Percentiles rank a stretch among this genome's conserved stretches.
Evolutionary conservation across 768 basidiomycete genomes (phyloP).

Genomic region (Termitomyces sp.): DNA sequence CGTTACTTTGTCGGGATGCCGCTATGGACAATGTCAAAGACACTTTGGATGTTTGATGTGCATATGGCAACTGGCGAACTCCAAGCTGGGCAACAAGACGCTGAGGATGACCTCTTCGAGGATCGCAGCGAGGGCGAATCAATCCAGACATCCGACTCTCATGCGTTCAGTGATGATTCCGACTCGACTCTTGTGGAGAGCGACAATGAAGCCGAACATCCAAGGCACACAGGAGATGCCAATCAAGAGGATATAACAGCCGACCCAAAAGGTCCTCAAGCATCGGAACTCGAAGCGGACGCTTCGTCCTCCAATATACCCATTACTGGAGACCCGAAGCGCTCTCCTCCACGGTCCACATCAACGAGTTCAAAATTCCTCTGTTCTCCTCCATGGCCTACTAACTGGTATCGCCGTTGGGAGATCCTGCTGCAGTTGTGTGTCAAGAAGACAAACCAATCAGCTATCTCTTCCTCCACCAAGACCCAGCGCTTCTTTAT

Average conservation of each 20-base stretch:
- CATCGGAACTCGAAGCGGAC: not conserved
- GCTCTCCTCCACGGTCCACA: not conserved
- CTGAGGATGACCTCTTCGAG: slow-evolving; percentile 15
- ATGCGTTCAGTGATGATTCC: slow-evolving; percentile 44
- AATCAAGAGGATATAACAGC: not conserved
- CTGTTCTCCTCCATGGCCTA: slow-evolving; percentile 28
- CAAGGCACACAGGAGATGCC: not conserved
- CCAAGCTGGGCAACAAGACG: slow-evolving; percentile 13
- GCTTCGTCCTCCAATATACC: slow-evolving; percentile 1
- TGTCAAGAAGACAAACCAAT: slow-evolving; percentile 14
- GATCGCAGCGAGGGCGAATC: slow-evolving; percentile 29
- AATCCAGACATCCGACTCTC: slow-evolving; percentile 29
- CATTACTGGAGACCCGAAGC: not conserved
- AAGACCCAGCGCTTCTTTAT: slow-evolving; percentile 18
- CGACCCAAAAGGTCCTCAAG: not conserved
- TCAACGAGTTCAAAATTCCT: slow-evolving; percentile 8
- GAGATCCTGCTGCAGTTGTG: slow-evolving; percentile 44
- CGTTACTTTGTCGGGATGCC: slow-evolving; percentile 54
- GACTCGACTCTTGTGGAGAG: slow-evolving; percentile 56
- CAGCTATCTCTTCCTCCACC: not conserved
- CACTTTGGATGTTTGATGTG: slow-evolving; percentile 60
- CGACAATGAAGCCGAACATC: slow-evolving; percentile 22
- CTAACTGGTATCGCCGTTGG: slow-evolving; percentile 53
- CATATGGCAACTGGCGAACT: slow-evolving; percentile 27
- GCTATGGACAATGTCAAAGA: slow-evolving; percentile 65